Conservation (phyloP, 305 asterid genomes). For the Ilex paraguariensis region DNA sequence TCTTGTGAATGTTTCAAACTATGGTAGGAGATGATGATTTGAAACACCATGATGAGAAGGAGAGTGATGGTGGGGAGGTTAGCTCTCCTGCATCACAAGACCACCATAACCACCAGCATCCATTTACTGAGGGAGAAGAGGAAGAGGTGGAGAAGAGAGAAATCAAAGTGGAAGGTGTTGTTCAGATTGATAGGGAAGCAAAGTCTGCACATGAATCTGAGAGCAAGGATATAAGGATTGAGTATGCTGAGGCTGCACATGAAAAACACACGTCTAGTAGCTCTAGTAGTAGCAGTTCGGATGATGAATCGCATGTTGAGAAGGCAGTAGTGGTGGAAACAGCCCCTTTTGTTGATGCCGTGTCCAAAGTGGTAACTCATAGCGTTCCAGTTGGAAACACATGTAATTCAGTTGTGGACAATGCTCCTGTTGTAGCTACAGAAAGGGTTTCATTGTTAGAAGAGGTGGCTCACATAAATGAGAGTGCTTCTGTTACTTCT, state of each 20-base stretch:
- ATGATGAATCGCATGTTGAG: conserved; percentile 21
- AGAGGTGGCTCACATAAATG: conserved; percentile 13
- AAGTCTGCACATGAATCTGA: not conserved
- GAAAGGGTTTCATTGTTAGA: conserved; percentile 16
- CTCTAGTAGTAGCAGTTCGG: conserved; percentile 2
- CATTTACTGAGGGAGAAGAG: conserved; percentile 35
- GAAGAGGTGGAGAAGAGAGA: conserved; percentile 19
- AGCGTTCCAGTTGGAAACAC: conserved; percentile 11
- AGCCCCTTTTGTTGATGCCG: conserved; percentile 27
- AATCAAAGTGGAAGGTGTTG: not conserved
- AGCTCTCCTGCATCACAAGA: conserved; percentile 47
- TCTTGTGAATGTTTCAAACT: conserved; percentile 16
- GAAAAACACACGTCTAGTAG: conserved; percentile 16
- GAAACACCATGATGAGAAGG: conserved; percentile 28
- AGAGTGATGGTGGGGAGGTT: conserved; percentile 34
- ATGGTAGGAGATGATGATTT: conserved; percentile 32
- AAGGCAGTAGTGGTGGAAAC: conserved; percentile 19
- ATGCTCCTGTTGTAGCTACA: conserved; percentile 14
- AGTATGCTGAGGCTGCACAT: conserved; percentile 14
- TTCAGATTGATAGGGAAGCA: not conserved
- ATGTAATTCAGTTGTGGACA: conserved; percentile 21
- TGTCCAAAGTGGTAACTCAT: conserved; percentile 14
- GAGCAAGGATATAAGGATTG: conserved; percentile 12
- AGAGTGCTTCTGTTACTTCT: conserved; percentile 15
- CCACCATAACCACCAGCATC: conserved; percentile 21